A percentile compares a stretch with the other conserved stretches of the same genome.
Conservation (phyloP, 2,329 filamentous ascomycete genomes). For the Botrytis porri region DNA sequence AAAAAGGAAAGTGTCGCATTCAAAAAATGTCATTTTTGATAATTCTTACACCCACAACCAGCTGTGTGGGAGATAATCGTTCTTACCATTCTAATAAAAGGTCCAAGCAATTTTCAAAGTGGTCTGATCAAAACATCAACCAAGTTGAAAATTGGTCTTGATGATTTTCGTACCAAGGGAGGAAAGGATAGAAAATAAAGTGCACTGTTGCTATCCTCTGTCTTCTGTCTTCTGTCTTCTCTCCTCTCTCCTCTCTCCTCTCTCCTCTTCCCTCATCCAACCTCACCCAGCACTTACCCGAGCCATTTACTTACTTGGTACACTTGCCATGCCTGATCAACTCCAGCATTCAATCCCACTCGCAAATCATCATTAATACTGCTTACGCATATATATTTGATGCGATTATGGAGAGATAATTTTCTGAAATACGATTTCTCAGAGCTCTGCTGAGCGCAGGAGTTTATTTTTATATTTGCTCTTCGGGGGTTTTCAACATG, state of each 20-base stretch:
- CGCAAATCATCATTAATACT: background rate
- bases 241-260: background rate
- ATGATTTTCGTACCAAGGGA: background rate
- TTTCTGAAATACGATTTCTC: background rate
- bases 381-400: background rate
- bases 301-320: background rate
- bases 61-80: background rate
- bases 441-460: background rate
- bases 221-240: too few species aligned
- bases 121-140: background rate
- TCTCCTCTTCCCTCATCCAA: background rate
- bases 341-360: background rate
- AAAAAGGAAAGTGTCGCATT: background rate
- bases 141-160: background rate
- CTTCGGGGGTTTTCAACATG: background rate
- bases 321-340: background rate
- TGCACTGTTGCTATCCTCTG: background rate
- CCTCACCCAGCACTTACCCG: background rate
- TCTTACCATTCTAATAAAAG: background rate
- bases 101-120: background rate
- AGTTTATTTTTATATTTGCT: too few species aligned
- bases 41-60: background rate
- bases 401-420: too few species aligned
- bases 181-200: background rate
- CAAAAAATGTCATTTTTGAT: background rate